Base-by-base conservation (phyloP, 371 early-diverging fungal species). In the Dinochytrium kinnereticum region DNA sequence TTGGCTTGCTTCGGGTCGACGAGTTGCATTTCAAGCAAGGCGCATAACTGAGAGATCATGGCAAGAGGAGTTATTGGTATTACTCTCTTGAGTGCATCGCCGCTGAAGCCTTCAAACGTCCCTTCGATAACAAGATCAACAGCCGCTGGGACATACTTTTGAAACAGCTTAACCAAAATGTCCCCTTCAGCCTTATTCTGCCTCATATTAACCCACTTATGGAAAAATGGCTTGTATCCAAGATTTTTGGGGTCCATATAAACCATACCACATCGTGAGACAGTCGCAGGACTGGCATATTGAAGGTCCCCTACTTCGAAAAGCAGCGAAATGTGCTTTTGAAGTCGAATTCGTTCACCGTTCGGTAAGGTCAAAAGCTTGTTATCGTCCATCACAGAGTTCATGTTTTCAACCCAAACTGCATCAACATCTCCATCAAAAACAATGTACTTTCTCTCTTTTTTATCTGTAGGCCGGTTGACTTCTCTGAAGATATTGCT, bases 401-500 rank as follows among this genome's bases (percentile, higher is more conserved):
- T 91, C 85, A 91, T 89, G 81, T 91, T 89, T 65, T 91, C 91
- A 21, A 90, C 87, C 91, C 91, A 90, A 19, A 85, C 85, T 5
- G 89, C 86, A 71, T 88, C 88, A 3, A 84, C 82, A 77, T 85
- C 86, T 40, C 90, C 88, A 77, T 91, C 91, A 80, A 90, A 91
- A 0, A 90, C 85, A 73, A 90, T 88, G 76, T 86, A 90, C 69
- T 84, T 85, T n/a, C 87, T 73, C 72, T 87, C 89, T 61, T 84
- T 84, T 64, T 85, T 85, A 39, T 88, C 89, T 2, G 86, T 85
- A 21, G 89, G 89, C 51, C 78, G 78, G 75, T 88, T 88, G 31
- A 83, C 80, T 65, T 88, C 89, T 33, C 89, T 76, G 76, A 88
- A 88, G 30, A 88, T 88, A 71, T 87, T 88, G 5, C 88, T 86